Percentiles rank a stretch among this genome's conserved stretches.
Evolutionary conservation across 345 rosid genomes (phyloP).

Genomic region (Pistacia atlantica): DNA sequence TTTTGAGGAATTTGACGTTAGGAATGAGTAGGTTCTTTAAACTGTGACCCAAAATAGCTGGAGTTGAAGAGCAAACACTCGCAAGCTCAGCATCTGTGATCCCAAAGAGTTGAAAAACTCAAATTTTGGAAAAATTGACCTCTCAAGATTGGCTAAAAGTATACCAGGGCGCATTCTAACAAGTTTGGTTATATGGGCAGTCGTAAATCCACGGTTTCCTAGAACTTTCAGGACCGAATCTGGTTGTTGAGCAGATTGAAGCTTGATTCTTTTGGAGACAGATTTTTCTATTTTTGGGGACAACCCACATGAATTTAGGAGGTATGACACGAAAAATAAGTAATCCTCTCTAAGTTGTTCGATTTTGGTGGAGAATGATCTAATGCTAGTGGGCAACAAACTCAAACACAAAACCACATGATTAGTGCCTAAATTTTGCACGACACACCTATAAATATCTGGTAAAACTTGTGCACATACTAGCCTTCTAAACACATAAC

Average conservation of each 20-base stretch:
- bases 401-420: too few species aligned
- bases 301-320: constrained; percentile 7
- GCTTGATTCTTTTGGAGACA: background rate
- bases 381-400: background rate
- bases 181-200: constrained; percentile 13
- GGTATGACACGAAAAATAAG: constrained; percentile 6
- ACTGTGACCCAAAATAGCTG: background rate
- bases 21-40: constrained; percentile 12
- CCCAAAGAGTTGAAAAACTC: constrained; percentile 12
- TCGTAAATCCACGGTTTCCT: background rate
- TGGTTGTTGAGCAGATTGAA: background rate
- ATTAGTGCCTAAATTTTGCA: too few species aligned
- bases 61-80: background rate
- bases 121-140: constrained; percentile 14
- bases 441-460: too few species aligned
- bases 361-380: background rate
- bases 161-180: background rate
- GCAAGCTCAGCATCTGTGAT: background rate
- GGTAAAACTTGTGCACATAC: too few species aligned
- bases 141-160: background rate
- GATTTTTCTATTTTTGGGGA: background rate
- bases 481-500: too few species aligned
- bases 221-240: background rate
- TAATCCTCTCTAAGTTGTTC: background rate
- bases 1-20: background rate